Percentiles rank a stretch among this genome's conserved stretches.
phyloP scores from a whole-genome alignment of 441 rosid genomes.

The Erodium trifolium region DNA sequence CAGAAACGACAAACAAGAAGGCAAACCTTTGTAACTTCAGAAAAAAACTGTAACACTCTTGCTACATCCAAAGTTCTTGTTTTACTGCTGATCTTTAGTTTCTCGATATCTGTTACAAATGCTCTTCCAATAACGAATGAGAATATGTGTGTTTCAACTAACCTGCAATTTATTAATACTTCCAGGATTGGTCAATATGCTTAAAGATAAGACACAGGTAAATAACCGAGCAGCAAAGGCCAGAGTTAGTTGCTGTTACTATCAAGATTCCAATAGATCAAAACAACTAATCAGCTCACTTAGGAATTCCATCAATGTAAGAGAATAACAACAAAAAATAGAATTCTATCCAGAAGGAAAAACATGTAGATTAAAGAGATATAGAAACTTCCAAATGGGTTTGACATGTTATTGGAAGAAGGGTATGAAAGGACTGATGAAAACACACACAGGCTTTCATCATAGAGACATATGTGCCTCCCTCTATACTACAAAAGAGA shows the following conservation, averaged over 20 bases:
- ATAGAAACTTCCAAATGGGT: neutral
- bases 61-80: conserved; percentile 70
- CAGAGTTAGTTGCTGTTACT: neutral
- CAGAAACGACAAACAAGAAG: conserved; percentile 14
- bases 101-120: conserved; percentile 93
- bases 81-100: conserved; percentile 92
- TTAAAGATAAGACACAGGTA: conserved; percentile 11
- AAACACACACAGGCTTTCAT: neutral
- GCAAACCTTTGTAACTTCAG: conserved; percentile 72
- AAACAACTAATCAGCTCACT: neutral
- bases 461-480: conserved; percentile 1
- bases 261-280: conserved; percentile 8
- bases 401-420: neutral
- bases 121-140: conserved; percentile 99
- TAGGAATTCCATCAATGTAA: conserved; percentile 5
- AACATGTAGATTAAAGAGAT: neutral
- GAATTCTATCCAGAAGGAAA: conserved; percentile 2
- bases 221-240: neutral
- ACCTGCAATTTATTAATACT: conserved; percentile 51
- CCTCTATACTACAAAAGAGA: neutral
- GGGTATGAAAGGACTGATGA: neutral
- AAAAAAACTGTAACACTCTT: conserved; percentile 61
- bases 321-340: neutral
- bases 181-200: conserved; percentile 25
- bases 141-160: conserved; percentile 99